phyloP scores from a whole-genome alignment of 2,329 filamentous ascomycete species.

The Paraphaeosphaeria sporulosa region DNA sequence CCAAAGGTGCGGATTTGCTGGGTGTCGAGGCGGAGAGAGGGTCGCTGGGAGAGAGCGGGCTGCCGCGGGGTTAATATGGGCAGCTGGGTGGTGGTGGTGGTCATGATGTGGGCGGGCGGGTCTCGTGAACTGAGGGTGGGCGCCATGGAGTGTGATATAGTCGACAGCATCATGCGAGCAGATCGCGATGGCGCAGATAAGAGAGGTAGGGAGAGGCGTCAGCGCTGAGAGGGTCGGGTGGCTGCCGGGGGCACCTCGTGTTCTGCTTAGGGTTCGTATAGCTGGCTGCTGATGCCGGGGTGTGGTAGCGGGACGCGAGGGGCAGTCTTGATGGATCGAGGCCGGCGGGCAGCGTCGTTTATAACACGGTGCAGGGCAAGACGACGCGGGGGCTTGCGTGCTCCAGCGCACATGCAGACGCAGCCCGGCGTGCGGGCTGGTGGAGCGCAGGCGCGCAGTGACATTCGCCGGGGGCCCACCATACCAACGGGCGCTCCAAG shows the following conservation, averaged over 20 bases:
- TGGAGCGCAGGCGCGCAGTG: neutral
- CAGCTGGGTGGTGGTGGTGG: slow-evolving; percentile 54
- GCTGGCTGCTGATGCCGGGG: slow-evolving; percentile 12
- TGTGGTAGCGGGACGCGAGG: slow-evolving; percentile 2
- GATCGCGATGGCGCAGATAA: slow-evolving; percentile 19
- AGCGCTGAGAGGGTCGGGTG: slow-evolving; percentile 2
- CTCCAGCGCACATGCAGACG: too few relatives aligned
- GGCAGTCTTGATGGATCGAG: neutral
- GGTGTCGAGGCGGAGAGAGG: slow-evolving; percentile 69
- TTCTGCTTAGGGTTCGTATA: slow-evolving; percentile 17
- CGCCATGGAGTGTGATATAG: slow-evolving; percentile 43
- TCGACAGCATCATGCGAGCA: slow-evolving; percentile 46
- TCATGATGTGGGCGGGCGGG: slow-evolving; percentile 28
- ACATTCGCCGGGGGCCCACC: neutral
- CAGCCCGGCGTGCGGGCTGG: neutral
- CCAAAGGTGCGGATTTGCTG: slow-evolving; percentile 59
- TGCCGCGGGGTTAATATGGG: slow-evolving; percentile 51
- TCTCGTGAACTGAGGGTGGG: slow-evolving; percentile 37
- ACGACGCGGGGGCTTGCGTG: neutral
- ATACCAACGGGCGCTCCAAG: neutral
- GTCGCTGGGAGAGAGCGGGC: slow-evolving; percentile 50
- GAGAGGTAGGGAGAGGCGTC: slow-evolving; percentile 13
- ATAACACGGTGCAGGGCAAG: slow-evolving; percentile 9
- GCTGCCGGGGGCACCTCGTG: slow-evolving; percentile 10
- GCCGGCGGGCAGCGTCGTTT: slow-evolving; percentile 4